These are phyloP conservation scores for Starmerella floricola DNA, from an alignment of 805 yeast genomes.

Conservation along the genomic window DNA sequence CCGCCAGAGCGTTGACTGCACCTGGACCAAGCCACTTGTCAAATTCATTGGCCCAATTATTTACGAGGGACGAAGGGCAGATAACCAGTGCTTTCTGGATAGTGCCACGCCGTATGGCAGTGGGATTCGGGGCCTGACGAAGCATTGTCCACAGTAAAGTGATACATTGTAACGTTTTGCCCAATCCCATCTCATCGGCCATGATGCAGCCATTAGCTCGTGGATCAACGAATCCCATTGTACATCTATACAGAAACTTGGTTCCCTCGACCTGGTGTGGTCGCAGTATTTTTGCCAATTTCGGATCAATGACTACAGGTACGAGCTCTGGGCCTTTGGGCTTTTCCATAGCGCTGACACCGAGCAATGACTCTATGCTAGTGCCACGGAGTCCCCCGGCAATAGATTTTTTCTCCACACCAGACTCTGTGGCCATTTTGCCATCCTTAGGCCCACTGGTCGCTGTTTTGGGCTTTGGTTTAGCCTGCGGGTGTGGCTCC, in stretches of 20 bases:
- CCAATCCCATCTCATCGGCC: constrained; percentile 97
- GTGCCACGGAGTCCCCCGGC: background rate
- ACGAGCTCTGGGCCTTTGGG: constrained; percentile 42
- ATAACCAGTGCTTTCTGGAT: constrained; percentile 86
- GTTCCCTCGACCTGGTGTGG: constrained; percentile 98
- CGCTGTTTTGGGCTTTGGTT: no score
- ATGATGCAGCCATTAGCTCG: constrained; percentile 90
- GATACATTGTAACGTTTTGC: constrained; percentile 81
- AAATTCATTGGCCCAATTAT: constrained; percentile 95
- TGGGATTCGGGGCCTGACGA: constrained; percentile 57
- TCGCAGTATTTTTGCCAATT: constrained; percentile 64
- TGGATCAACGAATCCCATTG: constrained; percentile 54
- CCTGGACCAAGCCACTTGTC: constrained; percentile 92
- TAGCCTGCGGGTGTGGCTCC: no score
- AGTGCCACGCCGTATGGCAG: constrained; percentile 56
- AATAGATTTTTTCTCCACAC: no score
- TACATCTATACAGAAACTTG: constrained; percentile 76
- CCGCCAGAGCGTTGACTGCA: constrained; percentile 74
- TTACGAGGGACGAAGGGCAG: constrained; percentile 86
- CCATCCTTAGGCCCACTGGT: no score
- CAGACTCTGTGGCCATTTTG: no score
- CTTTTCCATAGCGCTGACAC: constrained; percentile 42
- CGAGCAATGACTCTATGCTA: constrained; percentile 38
- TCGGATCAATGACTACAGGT: constrained; percentile 93
- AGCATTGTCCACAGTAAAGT: constrained; percentile 85